Conservation (phyloP, 805 yeast species). For the Pichia heedii region DNA sequence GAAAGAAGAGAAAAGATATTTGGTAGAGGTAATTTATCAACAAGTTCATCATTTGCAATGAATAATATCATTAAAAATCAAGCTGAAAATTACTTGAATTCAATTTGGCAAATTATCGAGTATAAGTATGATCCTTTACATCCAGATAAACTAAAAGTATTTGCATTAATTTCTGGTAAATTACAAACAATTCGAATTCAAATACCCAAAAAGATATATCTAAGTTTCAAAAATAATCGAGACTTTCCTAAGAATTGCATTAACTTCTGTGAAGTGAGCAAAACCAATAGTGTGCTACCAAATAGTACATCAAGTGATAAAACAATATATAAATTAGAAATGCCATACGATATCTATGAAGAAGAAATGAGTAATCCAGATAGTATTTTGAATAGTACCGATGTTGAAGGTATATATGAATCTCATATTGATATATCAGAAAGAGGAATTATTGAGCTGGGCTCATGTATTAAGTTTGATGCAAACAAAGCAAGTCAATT, state of each 20-base stretch:
- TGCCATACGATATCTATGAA: conserved; percentile 57
- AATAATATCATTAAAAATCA: conserved; percentile 65
- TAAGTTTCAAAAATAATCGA: conserved; percentile 47
- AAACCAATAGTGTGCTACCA: conserved; percentile 57
- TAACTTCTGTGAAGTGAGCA: conserved; percentile 46
- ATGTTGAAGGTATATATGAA: conserved; percentile 68
- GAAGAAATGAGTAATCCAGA: conserved; percentile 50
- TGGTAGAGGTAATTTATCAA: conserved; percentile 42
- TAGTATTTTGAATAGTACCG: conserved; percentile 53
- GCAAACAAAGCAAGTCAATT: conserved; percentile 70
- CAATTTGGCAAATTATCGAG: conserved; percentile 82
- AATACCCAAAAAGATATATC: conserved; percentile 64
- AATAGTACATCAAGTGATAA: conserved; percentile 48
- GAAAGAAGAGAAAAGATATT: conserved; percentile 67
- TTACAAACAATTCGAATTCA: conserved; percentile 66
- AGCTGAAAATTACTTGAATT: conserved; percentile 68
- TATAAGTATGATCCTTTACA: conserved; percentile 42
- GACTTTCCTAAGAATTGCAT: conserved; percentile 25
- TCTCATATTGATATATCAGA: conserved; percentile 57
- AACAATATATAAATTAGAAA: conserved; percentile 46
- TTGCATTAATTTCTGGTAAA: conserved; percentile 57
- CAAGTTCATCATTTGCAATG: conserved; percentile 49
- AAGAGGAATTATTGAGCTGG: conserved; percentile 71
- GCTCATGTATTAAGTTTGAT: conserved; percentile 62
- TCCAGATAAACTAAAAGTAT: conserved; percentile 75